Percentiles rank a stretch among this genome's conserved stretches.
phyloP scores from a whole-genome alignment of 1,139 yeast genomes.

The Taphrina deformans region DNA sequence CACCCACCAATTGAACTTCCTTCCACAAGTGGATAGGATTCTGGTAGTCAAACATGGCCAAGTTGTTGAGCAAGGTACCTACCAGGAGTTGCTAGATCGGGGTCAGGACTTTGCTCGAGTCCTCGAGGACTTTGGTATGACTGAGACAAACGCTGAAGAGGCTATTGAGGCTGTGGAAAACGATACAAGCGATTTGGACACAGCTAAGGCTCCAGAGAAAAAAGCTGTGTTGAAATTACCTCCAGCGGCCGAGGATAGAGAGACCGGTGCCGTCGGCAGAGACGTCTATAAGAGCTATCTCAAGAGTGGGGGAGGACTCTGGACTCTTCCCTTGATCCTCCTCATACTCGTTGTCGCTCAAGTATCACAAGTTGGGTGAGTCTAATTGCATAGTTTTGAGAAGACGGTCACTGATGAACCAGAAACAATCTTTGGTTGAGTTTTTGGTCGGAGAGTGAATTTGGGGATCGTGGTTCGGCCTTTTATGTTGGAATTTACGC shows the following conservation, averaged over 20 bases:
- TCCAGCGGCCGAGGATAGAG: slow-evolving; percentile 52
- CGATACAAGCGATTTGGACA: slow-evolving; percentile 14
- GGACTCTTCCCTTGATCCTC: slow-evolving; percentile 51
- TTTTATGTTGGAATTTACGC: slow-evolving; percentile 75
- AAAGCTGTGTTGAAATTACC: slow-evolving; percentile 38
- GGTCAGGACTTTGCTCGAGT: slow-evolving; percentile 57
- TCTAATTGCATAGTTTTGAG: too few species aligned
- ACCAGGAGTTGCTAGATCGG: slow-evolving; percentile 52
- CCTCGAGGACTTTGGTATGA: slow-evolving; percentile 49
- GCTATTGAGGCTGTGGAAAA: slow-evolving; percentile 33
- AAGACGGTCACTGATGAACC: neutral
- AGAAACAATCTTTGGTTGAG: slow-evolving; percentile 79
- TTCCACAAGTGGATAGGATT: slow-evolving; percentile 67
- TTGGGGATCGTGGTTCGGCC: slow-evolving; percentile 50
- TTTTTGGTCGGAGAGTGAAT: slow-evolving; percentile 70
- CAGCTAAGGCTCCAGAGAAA: slow-evolving; percentile 32
- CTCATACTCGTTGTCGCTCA: slow-evolving; percentile 52
- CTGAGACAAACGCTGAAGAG: slow-evolving; percentile 45
- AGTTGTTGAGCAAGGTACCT: slow-evolving; percentile 58
- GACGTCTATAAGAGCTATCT: slow-evolving; percentile 57
- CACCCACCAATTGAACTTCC: slow-evolving; percentile 76
- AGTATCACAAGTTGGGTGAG: slow-evolving; percentile 54
- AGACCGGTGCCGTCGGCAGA: slow-evolving; percentile 52
- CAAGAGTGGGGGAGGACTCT: slow-evolving; percentile 57
- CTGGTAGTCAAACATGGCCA: slow-evolving; percentile 68